Conservation (phyloP, 768 basidiomycete genomes). For the Mrakia hoshinonis region DNA sequence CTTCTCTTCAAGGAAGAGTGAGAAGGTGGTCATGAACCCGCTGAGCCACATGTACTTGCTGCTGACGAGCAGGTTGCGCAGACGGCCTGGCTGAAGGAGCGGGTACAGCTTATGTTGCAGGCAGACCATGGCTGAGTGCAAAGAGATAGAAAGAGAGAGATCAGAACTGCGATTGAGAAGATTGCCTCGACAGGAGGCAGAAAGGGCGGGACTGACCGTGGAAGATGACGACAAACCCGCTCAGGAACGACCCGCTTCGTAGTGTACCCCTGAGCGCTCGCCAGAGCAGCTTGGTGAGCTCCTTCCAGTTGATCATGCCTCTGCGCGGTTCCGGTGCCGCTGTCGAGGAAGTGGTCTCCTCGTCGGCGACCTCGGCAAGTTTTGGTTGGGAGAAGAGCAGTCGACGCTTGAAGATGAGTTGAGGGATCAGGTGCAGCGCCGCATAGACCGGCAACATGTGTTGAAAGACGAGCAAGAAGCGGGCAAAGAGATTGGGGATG, state of each 20-base stretch:
- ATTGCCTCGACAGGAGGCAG: neutral
- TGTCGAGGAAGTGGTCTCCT: neutral
- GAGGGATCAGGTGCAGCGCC: slow-evolving; percentile 22
- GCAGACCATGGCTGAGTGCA: slow-evolving; percentile 5
- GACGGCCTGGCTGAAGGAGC: neutral
- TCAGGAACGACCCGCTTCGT: slow-evolving; percentile 9
- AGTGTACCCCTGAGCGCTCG: slow-evolving; percentile 7
- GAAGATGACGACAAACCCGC: slow-evolving; percentile 6
- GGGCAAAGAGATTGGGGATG: neutral
- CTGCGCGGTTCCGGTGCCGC: neutral
- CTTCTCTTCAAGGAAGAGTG: slow-evolving; percentile 23
- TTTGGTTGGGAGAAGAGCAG: slow-evolving; percentile 6
- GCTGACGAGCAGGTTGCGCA: neutral
- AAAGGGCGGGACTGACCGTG: neutral
- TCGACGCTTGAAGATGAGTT: slow-evolving; percentile 19
- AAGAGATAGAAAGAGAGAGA: neutral
- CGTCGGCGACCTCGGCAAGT: neutral
- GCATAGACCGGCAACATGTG: slow-evolving; percentile 25
- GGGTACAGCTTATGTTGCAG: slow-evolving; percentile 18
- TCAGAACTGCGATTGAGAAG: neutral
- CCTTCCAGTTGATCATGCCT: slow-evolving; percentile 12
- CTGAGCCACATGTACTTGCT: slow-evolving; percentile 20
- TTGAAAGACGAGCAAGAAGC: slow-evolving; percentile 23
- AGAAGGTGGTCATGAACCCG: slow-evolving; percentile 15
- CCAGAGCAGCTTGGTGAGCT: slow-evolving; percentile 4